Base-by-base conservation (phyloP, 1,284 basidiomycete species). In the Neonothopanus nambi region DNA sequence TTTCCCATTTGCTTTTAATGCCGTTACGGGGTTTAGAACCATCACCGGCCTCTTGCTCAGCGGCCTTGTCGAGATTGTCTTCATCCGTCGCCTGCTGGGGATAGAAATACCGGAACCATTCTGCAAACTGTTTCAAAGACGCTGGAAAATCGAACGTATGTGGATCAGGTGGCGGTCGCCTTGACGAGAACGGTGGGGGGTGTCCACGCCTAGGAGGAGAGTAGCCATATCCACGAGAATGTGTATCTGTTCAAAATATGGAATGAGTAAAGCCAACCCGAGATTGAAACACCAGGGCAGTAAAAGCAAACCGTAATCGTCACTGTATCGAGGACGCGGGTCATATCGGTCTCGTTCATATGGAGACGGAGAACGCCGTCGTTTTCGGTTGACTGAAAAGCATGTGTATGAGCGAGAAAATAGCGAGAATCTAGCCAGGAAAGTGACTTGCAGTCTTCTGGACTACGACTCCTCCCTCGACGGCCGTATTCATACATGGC, bases 311-410 rank as follows among this genome's bases (percentile, higher is more conserved):
- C 89, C 89, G 65, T 84, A 87, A 61, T 90, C 89, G 55, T 91
- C 89, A 55, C 73, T 81, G 65, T 89, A 91, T 43, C 90, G 81
- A 41, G 89, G 89, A 43, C 90, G 79, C 47, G 89, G 87, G 55
- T 92, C 89, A 63, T 85, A 91, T 50, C 89, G 75, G 53, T 89
- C 88, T 56, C 85, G 76, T 64, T 91, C 89, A 59, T 85, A 88
- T n/a, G 92, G 92, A n/a, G 92, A 94, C 57, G 82, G 70, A 17
- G 92, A 94, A 53, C 92, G 81, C 57, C 90, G 85, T 52, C 92
- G 84, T 70, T 95, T 95, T 55, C 92, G 81, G 58, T 76, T 81
- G 68, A 69, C 76, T 83, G 61, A n/a, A 61, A 47, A 48, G 59
- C 6, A 26, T 33, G 13, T 3, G 13, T 33, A 54, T 55, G 33